Base-by-base conservation (phyloP, 2,329 filamentous ascomycete species). In the Hypoxylon sp. region DNA sequence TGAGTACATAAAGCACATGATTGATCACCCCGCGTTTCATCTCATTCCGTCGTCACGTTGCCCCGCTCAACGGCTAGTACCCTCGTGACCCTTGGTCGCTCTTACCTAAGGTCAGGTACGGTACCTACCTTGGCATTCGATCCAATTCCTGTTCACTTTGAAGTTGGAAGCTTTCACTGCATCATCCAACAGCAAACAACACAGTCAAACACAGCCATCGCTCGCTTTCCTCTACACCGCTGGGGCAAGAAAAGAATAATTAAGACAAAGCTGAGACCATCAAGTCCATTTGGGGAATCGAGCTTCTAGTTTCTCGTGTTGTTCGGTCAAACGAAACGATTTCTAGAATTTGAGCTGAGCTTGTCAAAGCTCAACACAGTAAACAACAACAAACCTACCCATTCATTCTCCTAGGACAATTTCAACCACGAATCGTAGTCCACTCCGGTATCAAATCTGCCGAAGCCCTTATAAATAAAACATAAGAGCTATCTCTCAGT, bases 51-150 rank as follows among this genome's bases (percentile, higher is more conserved):
- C 54, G 56, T 63, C 47, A 59, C 35, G 61, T 68, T 72, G 67
- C 69, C 69, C 69, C 69, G 65, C 69, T 62, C 67, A 68, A 67
- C 61, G 46, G 48, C 48, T 37, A 62, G 39, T 42, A 68, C 55
- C 68, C 68, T 70, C 68, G 68, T 70, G 65, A 70, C 68, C 68
- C 68, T 65, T 70, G 65, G 68, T 68, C 67, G 24, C 44, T 63
- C 62, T 68, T 70, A 65, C 67, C 61, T 70, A 59, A 61, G 47
- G 56, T 62, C 50, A 65, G 55, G 55, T 51, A 65, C 55, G 39
- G 50, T 58, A 58, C 46, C 24, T 57, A 62, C 57, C 35, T 47
- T 53, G 24, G 48, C 29, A 62, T 57, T 62, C 37, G 37, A 42
- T 53, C 37, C 47, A 62, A 46, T 56, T 52, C 62, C 56, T 44